Evolutionary conservation across 2,329 filamentous ascomycete genomes (phyloP).

Genomic region (Fusarium sp.): DNA sequence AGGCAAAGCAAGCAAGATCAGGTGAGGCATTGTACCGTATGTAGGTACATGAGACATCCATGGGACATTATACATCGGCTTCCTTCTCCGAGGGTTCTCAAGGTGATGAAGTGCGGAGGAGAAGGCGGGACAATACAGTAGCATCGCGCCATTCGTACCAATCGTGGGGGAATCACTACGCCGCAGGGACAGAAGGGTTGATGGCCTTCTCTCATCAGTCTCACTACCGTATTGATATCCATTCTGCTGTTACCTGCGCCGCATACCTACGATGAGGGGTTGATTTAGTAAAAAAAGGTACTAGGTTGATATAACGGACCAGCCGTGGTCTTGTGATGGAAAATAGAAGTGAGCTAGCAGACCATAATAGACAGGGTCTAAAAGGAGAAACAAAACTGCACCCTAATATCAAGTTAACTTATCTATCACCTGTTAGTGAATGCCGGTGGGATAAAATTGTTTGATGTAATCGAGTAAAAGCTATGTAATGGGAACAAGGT

Average conservation of each 20-base stretch:
- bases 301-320: conserved; percentile 30
- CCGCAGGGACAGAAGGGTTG: conserved; percentile 13
- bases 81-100: conserved; percentile 10
- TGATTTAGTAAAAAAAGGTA: conserved; percentile 36
- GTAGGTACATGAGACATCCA: conserved; percentile 31
- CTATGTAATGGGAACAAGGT: conserved; percentile 46
- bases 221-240: not conserved
- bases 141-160: conserved; percentile 42
- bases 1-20: not conserved
- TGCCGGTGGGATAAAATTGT: conserved; percentile 17
- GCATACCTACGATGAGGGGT: conserved; percentile 31
- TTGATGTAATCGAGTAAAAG: conserved; percentile 47
- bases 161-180: conserved; percentile 42
- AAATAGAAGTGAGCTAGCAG: conserved; percentile 14
- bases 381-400: conserved; percentile 27
- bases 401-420: not conserved
- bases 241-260: conserved; percentile 4
- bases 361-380: conserved; percentile 21
- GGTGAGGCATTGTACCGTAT: not conserved
- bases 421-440: conserved; percentile 3
- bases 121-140: conserved; percentile 7
- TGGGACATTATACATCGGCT: conserved; percentile 33
- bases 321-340: conserved; percentile 45
- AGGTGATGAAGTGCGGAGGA: conserved; percentile 25
- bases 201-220: not conserved